phyloP scores from a whole-genome alignment of 352 stramenopile species.

The Globisporangium canariense region DNA sequence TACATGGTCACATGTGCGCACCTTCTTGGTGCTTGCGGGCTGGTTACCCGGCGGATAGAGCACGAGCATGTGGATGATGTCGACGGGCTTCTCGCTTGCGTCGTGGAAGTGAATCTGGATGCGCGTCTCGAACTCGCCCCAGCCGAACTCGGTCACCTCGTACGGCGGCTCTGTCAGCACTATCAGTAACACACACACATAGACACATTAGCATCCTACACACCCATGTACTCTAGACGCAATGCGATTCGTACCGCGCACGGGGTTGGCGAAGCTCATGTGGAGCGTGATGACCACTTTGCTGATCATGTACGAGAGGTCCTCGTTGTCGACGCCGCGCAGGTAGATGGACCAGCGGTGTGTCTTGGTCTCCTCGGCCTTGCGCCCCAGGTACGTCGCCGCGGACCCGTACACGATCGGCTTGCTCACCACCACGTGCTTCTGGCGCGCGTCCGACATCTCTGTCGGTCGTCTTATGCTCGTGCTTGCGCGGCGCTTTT shows the following conservation, averaged over 20 bases:
- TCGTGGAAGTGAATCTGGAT: slow-evolving; percentile 97
- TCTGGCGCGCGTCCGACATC: slow-evolving; percentile 75
- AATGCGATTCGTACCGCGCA: slow-evolving; percentile 52
- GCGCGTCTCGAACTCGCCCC: slow-evolving; percentile 97
- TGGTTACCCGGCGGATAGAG: slow-evolving; percentile 84
- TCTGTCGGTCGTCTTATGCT: background rate
- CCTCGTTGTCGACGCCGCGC: slow-evolving; percentile 90
- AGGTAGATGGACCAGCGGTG: slow-evolving; percentile 95
- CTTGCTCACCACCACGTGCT: slow-evolving; percentile 85
- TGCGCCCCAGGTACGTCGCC: slow-evolving; percentile 90
- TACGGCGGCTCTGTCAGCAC: slow-evolving; percentile 94
- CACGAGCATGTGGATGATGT: slow-evolving; percentile 87
- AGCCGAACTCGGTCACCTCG: slow-evolving; percentile 95
- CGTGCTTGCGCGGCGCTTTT: background rate
- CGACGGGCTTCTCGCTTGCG: slow-evolving; percentile 87
- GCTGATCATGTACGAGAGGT: slow-evolving; percentile 92
- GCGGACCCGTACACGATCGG: slow-evolving; percentile 95
- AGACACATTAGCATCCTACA: background rate
- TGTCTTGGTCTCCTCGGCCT: slow-evolving; percentile 93
- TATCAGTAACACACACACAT: slow-evolving; percentile 15
- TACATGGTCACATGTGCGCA: slow-evolving; percentile 14
- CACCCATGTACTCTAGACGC: background rate
- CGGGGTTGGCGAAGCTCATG: slow-evolving; percentile 93
- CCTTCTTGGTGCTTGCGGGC: slow-evolving; percentile 89
- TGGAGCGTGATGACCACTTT: slow-evolving; percentile 98